Conservation (phyloP, 2,329 filamentous ascomycete species). For the Pyrenophora teres region DNA sequence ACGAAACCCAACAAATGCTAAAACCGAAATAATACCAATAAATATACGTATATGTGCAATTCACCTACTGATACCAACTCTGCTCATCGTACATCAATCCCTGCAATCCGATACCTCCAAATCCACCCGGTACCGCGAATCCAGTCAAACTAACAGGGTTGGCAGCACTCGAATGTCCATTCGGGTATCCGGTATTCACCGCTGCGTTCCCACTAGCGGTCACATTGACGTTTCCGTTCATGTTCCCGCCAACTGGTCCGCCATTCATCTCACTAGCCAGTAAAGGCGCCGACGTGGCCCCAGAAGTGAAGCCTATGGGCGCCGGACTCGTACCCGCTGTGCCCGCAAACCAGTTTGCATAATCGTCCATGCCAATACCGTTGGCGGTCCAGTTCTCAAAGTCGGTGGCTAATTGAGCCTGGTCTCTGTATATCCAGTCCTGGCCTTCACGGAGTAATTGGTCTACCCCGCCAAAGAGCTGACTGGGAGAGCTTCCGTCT, state of each 20-base stretch:
- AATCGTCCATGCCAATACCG: slow-evolving; percentile 32
- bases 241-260: slow-evolving; percentile 20
- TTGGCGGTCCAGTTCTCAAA: slow-evolving; percentile 64
- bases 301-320: slow-evolving; percentile 3
- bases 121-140: slow-evolving; percentile 2
- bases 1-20: no score
- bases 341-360: slow-evolving; percentile 37
- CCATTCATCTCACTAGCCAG: slow-evolving; percentile 21
- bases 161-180: no score
- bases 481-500: slow-evolving; percentile 51
- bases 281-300: background rate
- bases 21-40: no score
- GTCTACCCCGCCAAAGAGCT: slow-evolving; percentile 64
- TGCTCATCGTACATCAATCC: slow-evolving; percentile 33
- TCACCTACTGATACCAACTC: slow-evolving; percentile 29
- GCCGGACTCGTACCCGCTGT: slow-evolving; percentile 24
- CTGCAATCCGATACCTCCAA: slow-evolving; percentile 21
- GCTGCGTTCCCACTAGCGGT: slow-evolving; percentile 7
- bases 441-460: slow-evolving; percentile 66
- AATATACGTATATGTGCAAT: no score
- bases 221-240: slow-evolving; percentile 15
- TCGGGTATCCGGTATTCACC: background rate
- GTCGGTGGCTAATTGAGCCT: slow-evolving; percentile 63
- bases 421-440: slow-evolving; percentile 66
- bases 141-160: slow-evolving; percentile 4